Percentiles rank a stretch among this genome's conserved stretches.
phyloP scores from a whole-genome alignment of 495 filamentous ascomycete genomes.

The Beverwykella pulmonaria region DNA sequence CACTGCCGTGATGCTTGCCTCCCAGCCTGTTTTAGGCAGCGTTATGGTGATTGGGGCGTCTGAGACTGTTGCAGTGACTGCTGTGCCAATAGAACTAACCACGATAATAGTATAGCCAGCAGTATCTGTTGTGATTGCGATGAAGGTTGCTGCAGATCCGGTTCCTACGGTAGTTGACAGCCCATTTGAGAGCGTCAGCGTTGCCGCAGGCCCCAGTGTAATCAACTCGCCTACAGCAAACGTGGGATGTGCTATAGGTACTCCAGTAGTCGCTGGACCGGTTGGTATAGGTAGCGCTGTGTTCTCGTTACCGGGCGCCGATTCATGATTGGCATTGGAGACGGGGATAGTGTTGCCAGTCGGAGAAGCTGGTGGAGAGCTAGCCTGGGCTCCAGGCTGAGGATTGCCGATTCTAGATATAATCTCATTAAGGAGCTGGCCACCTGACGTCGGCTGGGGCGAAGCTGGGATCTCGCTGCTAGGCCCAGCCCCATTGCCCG shows the following conservation, averaged over 20 bases:
- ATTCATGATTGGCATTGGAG: background rate
- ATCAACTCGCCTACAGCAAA: slow-evolving; percentile 3
- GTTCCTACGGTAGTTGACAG: slow-evolving; percentile 25
- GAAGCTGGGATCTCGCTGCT: background rate
- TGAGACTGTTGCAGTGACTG: slow-evolving; percentile 25
- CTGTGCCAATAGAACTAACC: slow-evolving; percentile 24
- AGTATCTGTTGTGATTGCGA: slow-evolving; percentile 13
- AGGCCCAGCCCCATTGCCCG: background rate
- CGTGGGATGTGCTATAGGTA: background rate
- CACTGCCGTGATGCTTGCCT: slow-evolving; percentile 4
- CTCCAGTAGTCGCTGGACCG: background rate
- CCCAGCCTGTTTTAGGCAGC: slow-evolving; percentile 12
- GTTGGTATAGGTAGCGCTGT: background rate
- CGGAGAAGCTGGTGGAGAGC: background rate
- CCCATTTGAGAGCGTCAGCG: slow-evolving; percentile 26
- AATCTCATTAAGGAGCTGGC: slow-evolving; percentile 13
- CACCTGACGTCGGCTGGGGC: background rate
- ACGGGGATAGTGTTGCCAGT: background rate
- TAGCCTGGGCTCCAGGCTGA: slow-evolving; percentile 1
- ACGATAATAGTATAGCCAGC: slow-evolving; percentile 23
- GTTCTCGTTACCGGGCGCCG: background rate
- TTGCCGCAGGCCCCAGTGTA: slow-evolving; percentile 5
- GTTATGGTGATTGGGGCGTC: slow-evolving; percentile 14
- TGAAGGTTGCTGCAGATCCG: background rate
- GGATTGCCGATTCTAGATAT: slow-evolving; percentile 7